Conservation (phyloP, 331 rosid genomes). For the Stylosanthes scabra region DNA sequence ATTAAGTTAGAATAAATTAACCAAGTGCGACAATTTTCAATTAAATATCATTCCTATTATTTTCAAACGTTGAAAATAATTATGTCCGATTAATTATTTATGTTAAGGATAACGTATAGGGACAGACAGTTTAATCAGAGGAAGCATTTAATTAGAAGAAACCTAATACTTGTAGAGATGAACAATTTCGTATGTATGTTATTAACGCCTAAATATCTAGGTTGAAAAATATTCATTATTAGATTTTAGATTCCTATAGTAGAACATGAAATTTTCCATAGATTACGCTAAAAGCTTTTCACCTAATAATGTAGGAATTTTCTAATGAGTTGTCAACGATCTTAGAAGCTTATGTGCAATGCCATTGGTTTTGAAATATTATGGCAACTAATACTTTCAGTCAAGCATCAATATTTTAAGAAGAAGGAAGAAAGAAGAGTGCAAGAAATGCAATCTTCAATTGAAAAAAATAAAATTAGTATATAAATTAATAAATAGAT, state of each 20-base stretch:
- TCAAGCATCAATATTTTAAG: constrained; percentile 30
- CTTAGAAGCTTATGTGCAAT: constrained; percentile 18
- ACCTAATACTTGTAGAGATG: constrained; percentile 1
- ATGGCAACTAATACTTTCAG: constrained; percentile 13
- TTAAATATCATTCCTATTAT: not conserved
- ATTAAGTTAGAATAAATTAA: not conserved
- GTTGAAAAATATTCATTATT: constrained; percentile 10
- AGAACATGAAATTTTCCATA: constrained; percentile 29
- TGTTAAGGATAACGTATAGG: not conserved
- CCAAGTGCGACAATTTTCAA: not conserved
- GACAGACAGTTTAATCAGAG: not conserved
- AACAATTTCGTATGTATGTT: not conserved
- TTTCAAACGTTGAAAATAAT: not conserved
- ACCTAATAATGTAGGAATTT: constrained; percentile 15
- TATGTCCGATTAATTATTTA: not conserved
- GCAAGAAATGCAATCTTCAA: constrained; percentile 44
- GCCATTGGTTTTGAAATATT: constrained; percentile 15
- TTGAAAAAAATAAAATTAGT: not conserved
- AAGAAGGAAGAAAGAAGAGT: constrained; percentile 38
- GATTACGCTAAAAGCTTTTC: constrained; percentile 32
- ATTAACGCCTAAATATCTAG: no score
- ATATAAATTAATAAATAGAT: constrained; percentile 7
- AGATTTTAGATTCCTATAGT: not conserved
- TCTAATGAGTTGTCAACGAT: constrained; percentile 15
- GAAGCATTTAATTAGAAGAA: not conserved